Percentiles rank a stretch among this genome's conserved stretches.
phyloP scores from a whole-genome alignment of 371 early-diverging fungal species.

The Mucor indicus region DNA sequence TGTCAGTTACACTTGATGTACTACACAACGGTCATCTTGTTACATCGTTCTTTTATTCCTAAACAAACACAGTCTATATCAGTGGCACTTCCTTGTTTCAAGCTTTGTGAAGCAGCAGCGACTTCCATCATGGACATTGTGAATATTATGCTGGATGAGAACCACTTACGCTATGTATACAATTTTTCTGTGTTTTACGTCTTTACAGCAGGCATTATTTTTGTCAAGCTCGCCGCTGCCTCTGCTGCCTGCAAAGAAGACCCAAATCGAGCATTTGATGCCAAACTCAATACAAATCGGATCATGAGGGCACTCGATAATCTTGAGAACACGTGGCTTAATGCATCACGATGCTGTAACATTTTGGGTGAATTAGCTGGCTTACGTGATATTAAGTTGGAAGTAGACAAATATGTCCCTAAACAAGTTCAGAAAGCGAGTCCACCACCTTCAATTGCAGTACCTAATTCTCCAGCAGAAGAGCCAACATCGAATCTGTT shows the following conservation, averaged over 20 bases:
- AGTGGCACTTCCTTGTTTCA: constrained; percentile 25
- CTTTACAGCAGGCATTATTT: constrained; percentile 34
- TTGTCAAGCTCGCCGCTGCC: constrained; percentile 28
- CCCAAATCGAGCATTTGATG: constrained; percentile 17
- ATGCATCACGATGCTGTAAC: constrained; percentile 23
- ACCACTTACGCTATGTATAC: constrained; percentile 19
- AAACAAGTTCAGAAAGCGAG: not conserved
- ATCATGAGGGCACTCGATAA: constrained; percentile 28
- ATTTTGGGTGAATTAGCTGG: constrained; percentile 39
- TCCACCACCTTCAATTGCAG: not conserved
- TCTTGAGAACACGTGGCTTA: constrained; percentile 23
- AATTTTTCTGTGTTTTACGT: constrained; percentile 27
- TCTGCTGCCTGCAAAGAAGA: too few relatives aligned
- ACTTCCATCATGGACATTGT: constrained; percentile 39
- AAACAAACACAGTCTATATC: constrained; percentile 11
- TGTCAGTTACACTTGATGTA: constrained; percentile 38
- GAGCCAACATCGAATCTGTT: too few relatives aligned
- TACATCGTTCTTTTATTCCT: constrained; percentile 37
- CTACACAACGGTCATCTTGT: constrained; percentile 26
- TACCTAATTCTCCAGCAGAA: not conserved
- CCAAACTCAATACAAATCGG: constrained; percentile 25
- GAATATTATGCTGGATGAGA: constrained; percentile 25
- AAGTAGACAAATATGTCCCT: not conserved
- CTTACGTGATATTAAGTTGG: constrained; percentile 20
- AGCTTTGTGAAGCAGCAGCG: constrained; percentile 42